phyloP scores from a whole-genome alignment of 805 yeast genomes.

The Saccharomycopsis fermentans region DNA sequence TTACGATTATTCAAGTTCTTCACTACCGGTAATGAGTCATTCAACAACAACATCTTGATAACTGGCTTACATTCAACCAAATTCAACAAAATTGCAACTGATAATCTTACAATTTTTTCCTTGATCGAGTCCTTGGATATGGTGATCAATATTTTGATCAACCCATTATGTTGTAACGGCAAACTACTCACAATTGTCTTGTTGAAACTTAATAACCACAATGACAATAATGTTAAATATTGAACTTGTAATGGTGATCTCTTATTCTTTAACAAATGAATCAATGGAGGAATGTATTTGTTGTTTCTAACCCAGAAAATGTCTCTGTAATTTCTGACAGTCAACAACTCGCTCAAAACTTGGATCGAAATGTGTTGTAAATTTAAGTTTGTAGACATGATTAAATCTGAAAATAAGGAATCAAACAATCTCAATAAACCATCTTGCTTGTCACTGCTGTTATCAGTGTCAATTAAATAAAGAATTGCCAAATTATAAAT shows the following conservation, averaged over 20 bases:
- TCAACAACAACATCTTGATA: slow-evolving; percentile 57
- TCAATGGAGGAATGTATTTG: slow-evolving; percentile 39
- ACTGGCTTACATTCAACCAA: slow-evolving; percentile 37
- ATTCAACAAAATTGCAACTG: slow-evolving; percentile 66
- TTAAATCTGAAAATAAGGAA: slow-evolving; percentile 23
- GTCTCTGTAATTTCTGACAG: slow-evolving; percentile 42
- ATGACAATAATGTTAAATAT: slow-evolving; percentile 63
- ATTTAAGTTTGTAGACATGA: slow-evolving; percentile 33
- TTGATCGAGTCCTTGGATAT: slow-evolving; percentile 76
- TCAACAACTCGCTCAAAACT: slow-evolving; percentile 49
- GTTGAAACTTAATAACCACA: slow-evolving; percentile 83
- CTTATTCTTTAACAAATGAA: slow-evolving; percentile 35
- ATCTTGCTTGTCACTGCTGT: slow-evolving; percentile 23
- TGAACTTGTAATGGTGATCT: slow-evolving; percentile 56
- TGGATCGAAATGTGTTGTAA: slow-evolving; percentile 56
- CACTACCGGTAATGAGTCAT: slow-evolving; percentile 63
- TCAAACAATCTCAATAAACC: slow-evolving; percentile 32
- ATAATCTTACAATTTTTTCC: slow-evolving; percentile 80
- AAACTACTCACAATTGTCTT: slow-evolving; percentile 37
- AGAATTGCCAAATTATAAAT: slow-evolving; percentile 45
- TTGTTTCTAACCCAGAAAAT: slow-evolving; percentile 38
- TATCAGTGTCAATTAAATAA: slow-evolving; percentile 26
- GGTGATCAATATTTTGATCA: slow-evolving; percentile 38
- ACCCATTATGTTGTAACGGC: slow-evolving; percentile 42
- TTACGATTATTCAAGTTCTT: slow-evolving; percentile 72